Percentiles rank a stretch among this genome's conserved stretches.
phyloP scores from a whole-genome alignment of 495 filamentous ascomycete species.

The Aspergillus coremiiformis region DNA sequence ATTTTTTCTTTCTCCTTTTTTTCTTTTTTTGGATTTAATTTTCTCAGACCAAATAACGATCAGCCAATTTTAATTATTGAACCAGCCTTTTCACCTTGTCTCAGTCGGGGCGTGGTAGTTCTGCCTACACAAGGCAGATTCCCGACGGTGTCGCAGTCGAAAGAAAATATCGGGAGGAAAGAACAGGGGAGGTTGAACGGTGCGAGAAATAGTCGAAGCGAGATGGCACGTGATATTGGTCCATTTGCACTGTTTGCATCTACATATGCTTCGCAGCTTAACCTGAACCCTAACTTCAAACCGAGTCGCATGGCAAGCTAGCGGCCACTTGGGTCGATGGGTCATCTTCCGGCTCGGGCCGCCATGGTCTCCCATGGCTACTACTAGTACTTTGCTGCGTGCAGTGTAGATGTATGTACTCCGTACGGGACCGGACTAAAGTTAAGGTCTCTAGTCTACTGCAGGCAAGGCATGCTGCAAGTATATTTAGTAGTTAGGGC shows the following conservation, averaged over 20 bases:
- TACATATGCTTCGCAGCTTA: background rate
- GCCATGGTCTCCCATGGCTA: background rate
- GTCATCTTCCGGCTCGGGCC: background rate
- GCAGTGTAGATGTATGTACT: no score
- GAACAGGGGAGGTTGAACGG: background rate
- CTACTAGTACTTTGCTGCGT: no score
- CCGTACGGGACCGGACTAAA: no score
- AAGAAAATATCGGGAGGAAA: background rate
- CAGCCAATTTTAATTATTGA: background rate
- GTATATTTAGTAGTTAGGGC: no score
- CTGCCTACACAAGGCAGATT: background rate
- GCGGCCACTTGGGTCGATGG: background rate
- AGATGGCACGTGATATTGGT: slow-evolving; percentile 8
- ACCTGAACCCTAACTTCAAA: background rate
- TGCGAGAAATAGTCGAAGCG: background rate
- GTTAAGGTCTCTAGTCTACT: no score
- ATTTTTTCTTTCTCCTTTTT: no score
- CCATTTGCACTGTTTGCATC: slow-evolving; percentile 17
- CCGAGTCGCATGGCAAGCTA: background rate
- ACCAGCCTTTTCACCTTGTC: background rate
- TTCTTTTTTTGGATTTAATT: background rate
- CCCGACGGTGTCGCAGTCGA: background rate
- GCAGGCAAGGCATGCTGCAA: no score
- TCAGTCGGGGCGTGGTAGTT: background rate
- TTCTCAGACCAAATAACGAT: background rate